phyloP scores from a whole-genome alignment of 1,284 basidiomycete species.

The Rhodotorula glutinis region DNA sequence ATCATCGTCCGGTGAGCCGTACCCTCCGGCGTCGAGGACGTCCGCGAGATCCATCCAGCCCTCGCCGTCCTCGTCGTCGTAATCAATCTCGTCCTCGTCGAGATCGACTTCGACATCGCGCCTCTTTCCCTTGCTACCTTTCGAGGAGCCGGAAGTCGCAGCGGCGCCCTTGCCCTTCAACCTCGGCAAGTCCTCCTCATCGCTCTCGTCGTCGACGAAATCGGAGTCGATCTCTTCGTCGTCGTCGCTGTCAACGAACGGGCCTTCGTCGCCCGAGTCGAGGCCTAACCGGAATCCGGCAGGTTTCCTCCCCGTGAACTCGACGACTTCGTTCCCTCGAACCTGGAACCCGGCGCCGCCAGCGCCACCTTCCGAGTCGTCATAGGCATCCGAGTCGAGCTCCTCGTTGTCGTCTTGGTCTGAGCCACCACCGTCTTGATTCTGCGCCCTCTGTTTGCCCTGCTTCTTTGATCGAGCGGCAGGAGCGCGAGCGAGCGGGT shows the following conservation, averaged over 20 bases:
- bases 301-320: conserved; percentile 35
- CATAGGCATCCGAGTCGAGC: conserved; percentile 18
- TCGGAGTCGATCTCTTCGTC: conserved; percentile 43
- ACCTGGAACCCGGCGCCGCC: conserved; percentile 24
- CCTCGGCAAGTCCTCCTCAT: conserved; percentile 32
- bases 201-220: conserved; percentile 23
- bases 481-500: conserved; percentile 17
- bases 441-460: background rate
- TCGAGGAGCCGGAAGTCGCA: conserved; percentile 4
- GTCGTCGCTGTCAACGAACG: conserved; percentile 26
- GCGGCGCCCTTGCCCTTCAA: background rate
- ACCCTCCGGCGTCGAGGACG: conserved; percentile 50
- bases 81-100: conserved; percentile 47
- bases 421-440: conserved; percentile 6
- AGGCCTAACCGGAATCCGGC: conserved; percentile 40
- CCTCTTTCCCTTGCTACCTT: conserved; percentile 17
- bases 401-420: conserved; percentile 22
- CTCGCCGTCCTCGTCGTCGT: conserved; percentile 49
- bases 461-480: conserved; percentile 18
- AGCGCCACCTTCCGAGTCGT: conserved; percentile 16
- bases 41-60: conserved; percentile 58
- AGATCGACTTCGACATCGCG: conserved; percentile 37
- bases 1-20: conserved; percentile 31
- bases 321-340: conserved; percentile 32
- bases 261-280: conserved; percentile 34